Percentiles rank a stretch among this genome's conserved stretches.
Evolutionary conservation across 805 yeast genomes (phyloP).

Genomic region (Wickerhamomyces ciferrii): DNA sequence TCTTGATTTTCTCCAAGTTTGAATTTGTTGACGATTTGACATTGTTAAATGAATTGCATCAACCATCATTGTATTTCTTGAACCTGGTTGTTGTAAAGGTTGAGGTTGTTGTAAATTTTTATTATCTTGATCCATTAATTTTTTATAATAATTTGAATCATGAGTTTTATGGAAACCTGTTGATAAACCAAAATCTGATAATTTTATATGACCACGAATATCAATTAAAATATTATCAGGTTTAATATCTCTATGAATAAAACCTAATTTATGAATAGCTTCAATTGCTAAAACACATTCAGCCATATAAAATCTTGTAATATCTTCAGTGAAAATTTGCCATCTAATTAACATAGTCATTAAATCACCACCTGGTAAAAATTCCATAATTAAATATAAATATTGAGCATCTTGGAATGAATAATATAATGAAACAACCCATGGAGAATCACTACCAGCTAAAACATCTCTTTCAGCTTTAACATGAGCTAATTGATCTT

Average conservation of each 20-base stretch:
- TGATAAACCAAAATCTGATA: conserved; percentile 95
- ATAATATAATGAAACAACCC: conserved; percentile 91
- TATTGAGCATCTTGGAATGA: conserved; percentile 93
- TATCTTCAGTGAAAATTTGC: conserved; percentile 89
- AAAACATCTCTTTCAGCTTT: conserved; percentile 94
- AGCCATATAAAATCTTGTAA: conserved; percentile 90
- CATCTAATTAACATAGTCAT: conserved; percentile 91
- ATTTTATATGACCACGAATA: conserved; percentile 80
- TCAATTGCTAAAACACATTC: conserved; percentile 97
- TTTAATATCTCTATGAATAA: conserved; percentile 95
- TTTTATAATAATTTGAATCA: conserved; percentile 86
- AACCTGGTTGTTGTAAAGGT: conserved; percentile 24
- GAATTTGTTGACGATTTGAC: conserved; percentile 85
- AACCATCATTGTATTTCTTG: conserved; percentile 78
- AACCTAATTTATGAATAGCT: conserved; percentile 90
- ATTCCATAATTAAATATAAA: conserved; percentile 95
- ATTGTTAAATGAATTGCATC: conserved; percentile 94
- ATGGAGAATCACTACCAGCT: conserved; percentile 90
- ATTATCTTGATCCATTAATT: conserved; percentile 59
- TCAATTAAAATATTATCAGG: conserved; percentile 94
- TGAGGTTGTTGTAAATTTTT: conserved; percentile 39
- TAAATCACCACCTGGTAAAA: conserved; percentile 98
- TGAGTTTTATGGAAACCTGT: conserved; percentile 93
- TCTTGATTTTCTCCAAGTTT: conserved; percentile 68
- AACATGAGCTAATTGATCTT: conserved; percentile 94